Conservation (phyloP, 1,284 basidiomycete genomes). For the Ceratobasidium papillatum region DNA sequence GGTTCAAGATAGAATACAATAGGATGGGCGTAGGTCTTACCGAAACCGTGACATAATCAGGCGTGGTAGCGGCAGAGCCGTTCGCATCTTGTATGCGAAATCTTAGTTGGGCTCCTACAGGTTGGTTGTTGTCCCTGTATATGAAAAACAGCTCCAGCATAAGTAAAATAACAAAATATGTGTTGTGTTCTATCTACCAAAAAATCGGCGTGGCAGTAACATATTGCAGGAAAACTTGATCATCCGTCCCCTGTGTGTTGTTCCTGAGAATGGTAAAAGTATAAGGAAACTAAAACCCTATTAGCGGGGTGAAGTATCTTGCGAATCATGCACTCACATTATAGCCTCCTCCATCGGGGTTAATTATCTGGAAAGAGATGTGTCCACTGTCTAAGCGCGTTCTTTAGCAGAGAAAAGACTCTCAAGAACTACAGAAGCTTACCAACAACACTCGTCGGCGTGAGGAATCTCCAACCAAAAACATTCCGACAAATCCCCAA, state of each 20-base stretch:
- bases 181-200: slow-evolving; percentile 13
- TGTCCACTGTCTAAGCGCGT: background rate
- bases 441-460: background rate
- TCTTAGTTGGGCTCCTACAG: background rate
- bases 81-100: background rate
- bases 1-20: background rate
- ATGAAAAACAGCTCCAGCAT: too few relatives aligned
- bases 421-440: background rate
- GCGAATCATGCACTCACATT: slow-evolving; percentile 4
- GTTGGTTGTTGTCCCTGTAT: slow-evolving; percentile 29
- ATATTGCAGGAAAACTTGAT: background rate
- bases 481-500: background rate
- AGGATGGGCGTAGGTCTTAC: background rate
- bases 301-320: background rate
- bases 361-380: background rate
- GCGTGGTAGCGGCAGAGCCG: background rate
- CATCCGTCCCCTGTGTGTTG: background rate
- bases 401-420: background rate
- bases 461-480: slow-evolving; percentile 3
- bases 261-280: slow-evolving; percentile 7
- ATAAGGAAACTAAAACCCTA: background rate
- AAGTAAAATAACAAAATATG: too few relatives aligned
- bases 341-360: slow-evolving; percentile 1
- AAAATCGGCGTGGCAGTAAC: slow-evolving; percentile 4
- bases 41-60: background rate